Base-by-base conservation (phyloP, 768 basidiomycete genomes). In the Lyophyllum semitale region DNA sequence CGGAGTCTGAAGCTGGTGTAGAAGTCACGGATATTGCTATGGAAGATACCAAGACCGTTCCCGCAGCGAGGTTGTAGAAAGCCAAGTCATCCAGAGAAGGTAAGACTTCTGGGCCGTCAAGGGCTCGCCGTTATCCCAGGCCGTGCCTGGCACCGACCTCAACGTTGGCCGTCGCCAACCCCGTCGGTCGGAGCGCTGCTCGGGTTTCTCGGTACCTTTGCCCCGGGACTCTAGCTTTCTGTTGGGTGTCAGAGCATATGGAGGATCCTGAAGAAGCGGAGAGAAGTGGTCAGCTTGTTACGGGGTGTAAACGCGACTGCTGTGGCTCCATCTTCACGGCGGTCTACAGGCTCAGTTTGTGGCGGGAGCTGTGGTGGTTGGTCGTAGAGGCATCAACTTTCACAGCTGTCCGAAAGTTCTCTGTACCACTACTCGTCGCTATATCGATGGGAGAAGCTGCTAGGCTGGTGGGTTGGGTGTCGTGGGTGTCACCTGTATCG, bases 121-220 rank as follows among this genome's bases (percentile, higher is more conserved):
- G 81, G 81, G 7, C 71, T 82, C 26, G 81, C 81, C 20, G 73
- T 81, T 44, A 71, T 78, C 45, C n/a, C 79, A 77, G 62, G 77
- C 75, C 9, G 65, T 78, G 59, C 80, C 79, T 1, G 83, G 83
- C 4, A 82, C 83, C 22, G 81, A 82, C 64, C 84, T 84, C 67
- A 79, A 80, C 77, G 7, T 70, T 84, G 48, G 66, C 65, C n/a
- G 51, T 65, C 1, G 63, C 63, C 17, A 64, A 69, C n/a, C 62
- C 63, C 4, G 41, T 18, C 12, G 25, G 57, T 79, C 11, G 80
- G 80, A n/a, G 77, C 74, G 0, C 26, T 81, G 4, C 65, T 82
- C n/a, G 80, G 74, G 13, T 80, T 69, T 63, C 23, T 81, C 13
- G 81, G 78, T 7, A 81, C 82, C 42, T 83, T 84, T 60, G 56